Base-by-base conservation (phyloP, 2,329 filamentous ascomycete genomes). In the Exophiala dermatitidis region DNA sequence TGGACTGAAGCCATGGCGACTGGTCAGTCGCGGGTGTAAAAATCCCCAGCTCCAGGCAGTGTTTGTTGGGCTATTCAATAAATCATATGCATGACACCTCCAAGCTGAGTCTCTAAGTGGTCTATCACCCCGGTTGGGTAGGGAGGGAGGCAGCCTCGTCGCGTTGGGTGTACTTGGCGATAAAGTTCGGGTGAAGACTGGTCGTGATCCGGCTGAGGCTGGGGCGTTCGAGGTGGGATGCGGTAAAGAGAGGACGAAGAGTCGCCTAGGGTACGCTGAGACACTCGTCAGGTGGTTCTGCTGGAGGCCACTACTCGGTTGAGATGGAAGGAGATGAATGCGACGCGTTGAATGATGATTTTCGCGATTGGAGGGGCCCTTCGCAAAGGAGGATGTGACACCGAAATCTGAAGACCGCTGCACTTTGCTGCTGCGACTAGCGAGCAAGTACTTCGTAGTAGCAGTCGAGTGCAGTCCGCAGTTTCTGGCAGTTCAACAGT, bases 1-100 rank as follows among this genome's bases (percentile, higher is more conserved):
- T 93, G 88, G 66, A 90, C 83, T 59, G 87, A 90, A 69, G 88
- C 84, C 88, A 94, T 94, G 66, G 56, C 78, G 71, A 61, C 49
- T 41, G 45, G 31, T 50, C 43, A 48, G 46, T 37, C 46, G 40
- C 8, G 43, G 46, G 38, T 33, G 30, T 37, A 45, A 53, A 37
- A 34, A 42, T 26, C 37, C 19, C 30, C 36, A 46, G 43, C 19
- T 36, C 34, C n/a, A 46, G 53, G 50, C 31, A 41, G 44, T 37
- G 40, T 43, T 34, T 51, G 43, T 58, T 50, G 37, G 48, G 46
- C 42, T 45, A 34, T 49, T 48, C 44, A 43, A 38, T 47, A 48
- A 47, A 50, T 9, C n/a, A 32, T 49, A 26, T 43, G 33, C 34
- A 12, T 46, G 31, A 26, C 34, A 37, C 54, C 54, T 59, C 51